These are phyloP conservation scores for Pseudocercospora eumusae DNA, from an alignment of 2,329 filamentous ascomycete species.

Conservation along the genomic window DNA sequence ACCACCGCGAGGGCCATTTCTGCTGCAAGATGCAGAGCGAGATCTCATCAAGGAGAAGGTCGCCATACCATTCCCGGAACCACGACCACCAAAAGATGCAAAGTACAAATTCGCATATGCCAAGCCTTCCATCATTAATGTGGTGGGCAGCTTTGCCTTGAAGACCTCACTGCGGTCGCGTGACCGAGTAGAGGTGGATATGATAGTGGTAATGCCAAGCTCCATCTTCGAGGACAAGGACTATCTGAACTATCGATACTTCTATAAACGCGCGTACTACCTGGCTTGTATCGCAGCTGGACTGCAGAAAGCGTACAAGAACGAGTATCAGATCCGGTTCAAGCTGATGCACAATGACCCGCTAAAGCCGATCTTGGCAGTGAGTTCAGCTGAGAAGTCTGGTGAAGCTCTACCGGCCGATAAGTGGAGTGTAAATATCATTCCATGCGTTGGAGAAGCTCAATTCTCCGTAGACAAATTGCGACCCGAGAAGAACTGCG, in stretches of 20 bases:
- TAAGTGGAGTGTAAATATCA: constrained; percentile 68
- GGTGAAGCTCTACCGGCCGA: constrained; percentile 33
- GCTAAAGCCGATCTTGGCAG: constrained; percentile 67
- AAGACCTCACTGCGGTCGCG: constrained; percentile 68
- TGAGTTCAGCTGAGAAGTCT: constrained; percentile 40
- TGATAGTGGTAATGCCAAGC: constrained; percentile 82
- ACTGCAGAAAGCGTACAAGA: constrained; percentile 65
- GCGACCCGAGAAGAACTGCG: constrained; percentile 66
- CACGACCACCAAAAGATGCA: constrained; percentile 70
- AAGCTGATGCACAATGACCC: constrained; percentile 37
- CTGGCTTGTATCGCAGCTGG: constrained; percentile 76
- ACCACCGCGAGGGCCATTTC: constrained; percentile 51
- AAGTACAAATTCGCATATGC: constrained; percentile 80
- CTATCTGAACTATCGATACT: constrained; percentile 88
- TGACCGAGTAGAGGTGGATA: constrained; percentile 64
- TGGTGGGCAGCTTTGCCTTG: constrained; percentile 82
- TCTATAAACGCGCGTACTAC: constrained; percentile 92
- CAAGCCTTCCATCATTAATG: constrained; percentile 76
- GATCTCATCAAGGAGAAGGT: constrained; percentile 69
- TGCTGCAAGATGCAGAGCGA: constrained; percentile 66
- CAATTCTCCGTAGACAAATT: constrained; percentile 74
- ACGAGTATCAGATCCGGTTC: constrained; percentile 50
- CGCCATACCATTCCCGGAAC: constrained; percentile 80
- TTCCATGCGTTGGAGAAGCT: constrained; percentile 69
- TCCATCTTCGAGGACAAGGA: constrained; percentile 89